phyloP scores from a whole-genome alignment of 371 early-diverging fungal species.

The Syncephalastrum sp. region DNA sequence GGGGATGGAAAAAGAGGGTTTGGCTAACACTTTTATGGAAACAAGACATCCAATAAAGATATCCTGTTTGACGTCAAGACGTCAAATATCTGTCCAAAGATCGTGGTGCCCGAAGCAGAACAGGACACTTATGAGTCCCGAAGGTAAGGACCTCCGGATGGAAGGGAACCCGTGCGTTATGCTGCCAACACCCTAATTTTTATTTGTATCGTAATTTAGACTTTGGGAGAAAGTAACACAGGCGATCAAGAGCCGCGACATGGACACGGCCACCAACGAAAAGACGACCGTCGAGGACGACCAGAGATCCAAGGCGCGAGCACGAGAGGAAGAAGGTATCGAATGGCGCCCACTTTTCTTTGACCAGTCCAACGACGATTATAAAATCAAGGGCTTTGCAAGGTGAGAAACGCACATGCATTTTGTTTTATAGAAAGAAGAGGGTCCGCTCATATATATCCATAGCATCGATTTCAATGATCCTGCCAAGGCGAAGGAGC shows the following conservation, averaged over 20 bases:
- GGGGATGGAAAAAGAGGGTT: neutral
- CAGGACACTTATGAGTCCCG: conserved; percentile 86
- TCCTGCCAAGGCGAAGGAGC: conserved; percentile 11
- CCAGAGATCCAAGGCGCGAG: conserved; percentile 68
- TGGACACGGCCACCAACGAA: conserved; percentile 78
- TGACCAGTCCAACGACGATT: conserved; percentile 30
- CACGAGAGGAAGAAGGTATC: conserved; percentile 52
- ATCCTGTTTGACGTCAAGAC: conserved; percentile 70
- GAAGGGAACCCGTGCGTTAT: neutral
- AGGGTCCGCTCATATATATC: neutral
- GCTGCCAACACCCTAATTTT: neutral
- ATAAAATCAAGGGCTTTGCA: conserved; percentile 17
- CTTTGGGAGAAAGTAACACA: conserved; percentile 77
- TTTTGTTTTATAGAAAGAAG: too few species aligned
- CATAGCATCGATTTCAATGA: conserved; percentile 12
- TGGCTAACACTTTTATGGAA: conserved; percentile 1
- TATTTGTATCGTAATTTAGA: neutral
- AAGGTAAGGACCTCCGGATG: conserved; percentile 30
- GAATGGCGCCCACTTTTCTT: conserved; percentile 57
- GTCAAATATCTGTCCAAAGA: conserved; percentile 64
- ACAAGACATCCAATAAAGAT: conserved; percentile 32
- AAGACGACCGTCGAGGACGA: conserved; percentile 82
- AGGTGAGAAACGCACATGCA: conserved; percentile 12
- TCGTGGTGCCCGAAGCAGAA: conserved; percentile 65
- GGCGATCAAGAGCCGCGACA: conserved; percentile 65